Percentiles rank a stretch among this genome's conserved stretches.
phyloP scores from a whole-genome alignment of 768 basidiomycete species.

The Porphyrellus cyaneotinctus region DNA sequence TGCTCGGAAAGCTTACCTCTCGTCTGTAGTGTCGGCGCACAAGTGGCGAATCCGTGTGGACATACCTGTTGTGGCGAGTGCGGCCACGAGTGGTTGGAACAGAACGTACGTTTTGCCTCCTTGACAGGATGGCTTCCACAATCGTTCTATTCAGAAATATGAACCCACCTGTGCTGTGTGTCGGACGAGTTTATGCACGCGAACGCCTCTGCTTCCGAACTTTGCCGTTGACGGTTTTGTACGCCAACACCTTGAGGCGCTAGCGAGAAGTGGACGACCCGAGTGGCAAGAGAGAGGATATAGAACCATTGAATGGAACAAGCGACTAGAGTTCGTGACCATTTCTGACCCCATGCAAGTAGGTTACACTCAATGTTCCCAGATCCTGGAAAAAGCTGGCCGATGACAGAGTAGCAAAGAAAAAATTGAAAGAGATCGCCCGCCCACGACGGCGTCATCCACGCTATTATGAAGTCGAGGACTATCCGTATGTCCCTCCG shows the following conservation, averaged over 20 bases:
- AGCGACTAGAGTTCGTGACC: constrained; percentile 49
- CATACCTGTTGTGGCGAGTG: constrained; percentile 72
- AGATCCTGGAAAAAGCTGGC: constrained; percentile 30
- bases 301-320: constrained; percentile 47
- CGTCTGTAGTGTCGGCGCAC: constrained; percentile 51
- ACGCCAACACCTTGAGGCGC: constrained; percentile 51
- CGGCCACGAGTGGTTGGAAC: constrained; percentile 53
- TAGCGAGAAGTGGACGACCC: constrained; percentile 41
- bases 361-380: neutral
- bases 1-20: neutral
- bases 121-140: neutral
- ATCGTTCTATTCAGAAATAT: constrained; percentile 29
- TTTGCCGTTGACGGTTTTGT: constrained; percentile 57
- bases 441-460: constrained; percentile 11
- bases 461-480: constrained; percentile 12
- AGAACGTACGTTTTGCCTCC: constrained; percentile 40
- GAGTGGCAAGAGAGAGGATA: constrained; percentile 53
- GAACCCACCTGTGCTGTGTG: constrained; percentile 57
- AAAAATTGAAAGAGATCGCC: constrained; percentile 14
- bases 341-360: neutral
- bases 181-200: constrained; percentile 41
- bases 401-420: constrained; percentile 12
- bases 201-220: constrained; percentile 58
- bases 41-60: constrained; percentile 67
- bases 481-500: constrained; percentile 2